Base-by-base conservation (phyloP, 345 rosid species). In the Rhizophora mangle region DNA sequence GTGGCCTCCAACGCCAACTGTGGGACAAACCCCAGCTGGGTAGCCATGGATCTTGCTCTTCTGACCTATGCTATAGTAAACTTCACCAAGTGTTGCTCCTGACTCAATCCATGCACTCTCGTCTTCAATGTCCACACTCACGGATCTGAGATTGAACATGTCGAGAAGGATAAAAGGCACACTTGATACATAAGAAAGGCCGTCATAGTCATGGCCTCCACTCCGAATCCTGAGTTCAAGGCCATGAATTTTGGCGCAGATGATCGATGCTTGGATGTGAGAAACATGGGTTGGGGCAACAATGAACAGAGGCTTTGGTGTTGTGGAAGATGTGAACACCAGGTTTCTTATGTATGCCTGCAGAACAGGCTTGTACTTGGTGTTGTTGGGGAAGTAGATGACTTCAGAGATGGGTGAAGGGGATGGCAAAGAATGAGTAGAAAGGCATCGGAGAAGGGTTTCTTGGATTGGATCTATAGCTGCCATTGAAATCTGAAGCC, bases 11-110 rank as follows among this genome's bases (percentile, higher is more conserved):
- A 66, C 60, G 6, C 69, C 69, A 53, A 66, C 69, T 13, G 69
- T 66, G 27, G 69, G 69, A 13, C 69, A 66, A 20, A 66, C 69
- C 47, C 69, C 69, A 32, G 60, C 69, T 5, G 69, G 69, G 60
- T 21, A 53, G 21, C 39, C 47, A 53, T 26, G 69, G 32, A 66
- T 10, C 60, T 53, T 53, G 60, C 69, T 66, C 7, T 52, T 66
- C 60, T 29, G 15, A 11, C 19, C 59, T n/a, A 66, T 53, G 29
- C 20, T 13, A 49, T 66, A 36, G 53, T 66, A 66, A 32, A 53
- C 55, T 46, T 64, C 68, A 7, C 68, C 68, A 5, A 64, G 55
- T 19, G 68, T 64, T 26, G 68, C 68, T 4, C 68, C 68, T 10
- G 68, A 16, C 7, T 64, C 55, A 15, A 64, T 26, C 68, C 68